Evolutionary conservation across 805 yeast genomes (phyloP).

Genomic region (Yamadazyma takamatsuzukensis): DNA sequence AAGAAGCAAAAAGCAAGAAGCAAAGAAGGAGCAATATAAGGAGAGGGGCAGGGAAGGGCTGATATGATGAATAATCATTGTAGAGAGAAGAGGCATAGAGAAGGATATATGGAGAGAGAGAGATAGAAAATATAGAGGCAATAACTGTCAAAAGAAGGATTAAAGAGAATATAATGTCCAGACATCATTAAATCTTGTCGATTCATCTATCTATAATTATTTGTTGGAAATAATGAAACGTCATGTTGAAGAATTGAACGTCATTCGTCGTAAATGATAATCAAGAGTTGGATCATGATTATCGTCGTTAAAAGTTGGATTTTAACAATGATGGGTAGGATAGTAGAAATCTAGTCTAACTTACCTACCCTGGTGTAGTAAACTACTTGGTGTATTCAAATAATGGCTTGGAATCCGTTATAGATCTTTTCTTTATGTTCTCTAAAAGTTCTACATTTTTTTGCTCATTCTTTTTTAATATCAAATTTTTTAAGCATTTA

Average conservation of each 20-base stretch:
- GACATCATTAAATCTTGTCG: not conserved
- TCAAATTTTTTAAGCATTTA: slow-evolving; percentile 74
- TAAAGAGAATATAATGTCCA: not conserved
- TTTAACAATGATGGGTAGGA: slow-evolving; percentile 8
- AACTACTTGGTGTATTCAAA: slow-evolving; percentile 29
- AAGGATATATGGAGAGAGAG: no score
- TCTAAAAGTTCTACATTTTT: slow-evolving; percentile 53
- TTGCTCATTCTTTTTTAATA: slow-evolving; percentile 72
- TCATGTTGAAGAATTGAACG: slow-evolving; percentile 20
- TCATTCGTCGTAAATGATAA: slow-evolving; percentile 9
- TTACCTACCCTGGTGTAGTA: not conserved
- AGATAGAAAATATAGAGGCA: not conserved
- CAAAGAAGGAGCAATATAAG: no score
- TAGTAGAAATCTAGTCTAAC: not conserved
- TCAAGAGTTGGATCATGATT: slow-evolving; percentile 31
- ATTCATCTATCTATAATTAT: slow-evolving; percentile 7
- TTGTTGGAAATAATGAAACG: slow-evolving; percentile 18
- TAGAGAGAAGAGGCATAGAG: no score
- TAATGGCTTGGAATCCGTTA: slow-evolving; percentile 26
- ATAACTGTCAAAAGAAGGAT: not conserved
- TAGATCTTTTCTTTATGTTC: slow-evolving; percentile 46
- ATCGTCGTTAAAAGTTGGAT: slow-evolving; percentile 18
- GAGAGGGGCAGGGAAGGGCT: no score
- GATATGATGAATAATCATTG: no score
- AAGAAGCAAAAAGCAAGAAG: no score